Evolutionary conservation across 805 yeast genomes (phyloP).

Genomic region (Ogataea nitratoaversa): DNA sequence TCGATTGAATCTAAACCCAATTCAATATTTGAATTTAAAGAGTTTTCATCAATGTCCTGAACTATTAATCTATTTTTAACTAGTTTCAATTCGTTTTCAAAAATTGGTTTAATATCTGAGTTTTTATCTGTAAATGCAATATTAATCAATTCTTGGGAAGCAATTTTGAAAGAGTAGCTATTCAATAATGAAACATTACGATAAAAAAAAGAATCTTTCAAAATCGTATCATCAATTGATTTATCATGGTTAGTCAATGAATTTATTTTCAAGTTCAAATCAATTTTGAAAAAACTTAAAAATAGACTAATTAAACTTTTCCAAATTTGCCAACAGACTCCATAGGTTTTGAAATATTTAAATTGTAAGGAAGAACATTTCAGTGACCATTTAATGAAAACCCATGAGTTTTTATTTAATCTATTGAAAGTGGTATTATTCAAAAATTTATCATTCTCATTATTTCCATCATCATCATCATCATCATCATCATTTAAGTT

Average conservation of each 20-base stretch:
- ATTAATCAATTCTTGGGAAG: slow-evolving; percentile 10
- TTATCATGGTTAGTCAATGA: neutral
- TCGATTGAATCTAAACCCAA: slow-evolving; percentile 16
- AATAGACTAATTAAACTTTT: slow-evolving; percentile 12
- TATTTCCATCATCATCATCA: neutral
- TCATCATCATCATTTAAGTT: neutral
- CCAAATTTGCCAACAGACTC: slow-evolving; percentile 18
- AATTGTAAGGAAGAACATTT: slow-evolving; percentile 20
- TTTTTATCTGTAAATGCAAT: slow-evolving; percentile 13
- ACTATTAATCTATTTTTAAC: slow-evolving; percentile 3
- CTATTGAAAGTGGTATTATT: slow-evolving; percentile 22
- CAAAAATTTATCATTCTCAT: neutral
- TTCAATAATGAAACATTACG: slow-evolving; percentile 5
- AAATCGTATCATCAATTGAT: neutral
- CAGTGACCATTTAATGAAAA: slow-evolving; percentile 28
- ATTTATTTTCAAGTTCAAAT: slow-evolving; percentile 3
- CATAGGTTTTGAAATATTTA: slow-evolving; percentile 5
- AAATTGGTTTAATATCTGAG: slow-evolving; percentile 8
- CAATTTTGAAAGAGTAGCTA: slow-evolving; percentile 6
- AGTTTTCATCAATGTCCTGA: neutral
- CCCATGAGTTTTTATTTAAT: slow-evolving; percentile 22
- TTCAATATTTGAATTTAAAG: too few species aligned
- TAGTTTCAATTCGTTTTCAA: slow-evolving; percentile 15
- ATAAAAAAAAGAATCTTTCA: slow-evolving; percentile 5
- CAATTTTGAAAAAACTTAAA: slow-evolving; percentile 4